Evolutionary conservation across 1,139 yeast species (phyloP), one percentile per base, ranked within the genome.

Genomic region (Sugiyamaella castrensis): DNA sequence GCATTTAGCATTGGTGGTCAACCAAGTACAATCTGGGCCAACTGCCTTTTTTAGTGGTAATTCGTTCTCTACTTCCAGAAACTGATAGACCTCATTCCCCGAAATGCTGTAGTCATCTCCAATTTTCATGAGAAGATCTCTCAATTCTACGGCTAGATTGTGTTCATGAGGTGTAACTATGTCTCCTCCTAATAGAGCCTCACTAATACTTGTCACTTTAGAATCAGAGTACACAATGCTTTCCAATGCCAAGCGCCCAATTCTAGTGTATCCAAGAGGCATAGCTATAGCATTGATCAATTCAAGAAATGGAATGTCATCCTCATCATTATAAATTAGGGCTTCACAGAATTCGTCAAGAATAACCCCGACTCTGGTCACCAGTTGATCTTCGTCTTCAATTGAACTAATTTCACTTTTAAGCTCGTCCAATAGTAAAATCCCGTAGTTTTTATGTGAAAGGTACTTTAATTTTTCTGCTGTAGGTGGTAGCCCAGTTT

Each of bases 391-490:
- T 16, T 56, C 49, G 19, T 61, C 63, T 4, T 43, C 45, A 12
- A 59, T 46, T 1, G 31, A 32, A 19, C 51, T 55, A n/a, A 55
- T 53, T 5, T 65, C 68, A 19, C 44, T 47, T 48, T 50, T 58
- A 47, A 81, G 66, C 46, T 80, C 79, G 31, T 79, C 77, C 50
- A 85, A 74, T 54, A 82, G 78, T 35, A 87, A 72, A 54, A 87
- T 75, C 0, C 96, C 96, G 51, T 95, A 72, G 63, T 92, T 92
- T 56, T 96, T 76, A 64, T 82, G 82, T 0, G 86, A 85, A 57
- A 91, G 71, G 62, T 87, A 89, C 47, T 95, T 75, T 40, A 92
- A 71, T 8, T 82, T 76, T 57, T 83, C 82, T 29, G 88, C 77
- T 8, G 84, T 81, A 1, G 95, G 95, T 0, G 94, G 82, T 10